A percentile compares a stretch with the other conserved stretches of the same genome.
Conservation (phyloP, 75 land plant species). For the Pinus albicaulis region DNA sequence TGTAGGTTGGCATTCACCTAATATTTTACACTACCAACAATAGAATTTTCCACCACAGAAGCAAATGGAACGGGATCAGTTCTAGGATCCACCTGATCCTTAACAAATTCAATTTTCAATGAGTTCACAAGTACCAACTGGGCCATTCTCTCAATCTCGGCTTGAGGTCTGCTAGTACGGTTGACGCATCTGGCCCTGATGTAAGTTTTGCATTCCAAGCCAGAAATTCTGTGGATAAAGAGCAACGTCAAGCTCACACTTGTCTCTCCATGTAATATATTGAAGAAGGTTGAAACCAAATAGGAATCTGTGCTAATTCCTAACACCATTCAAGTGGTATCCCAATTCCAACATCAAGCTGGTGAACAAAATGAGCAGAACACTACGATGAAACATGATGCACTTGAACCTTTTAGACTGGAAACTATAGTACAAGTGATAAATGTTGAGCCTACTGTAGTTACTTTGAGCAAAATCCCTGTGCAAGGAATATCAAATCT, state of each 20-base stretch:
- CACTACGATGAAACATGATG: not conserved
- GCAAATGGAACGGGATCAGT: no score
- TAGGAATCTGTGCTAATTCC: constrained; percentile 9
- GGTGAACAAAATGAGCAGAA: not conserved
- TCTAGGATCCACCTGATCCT: no score
- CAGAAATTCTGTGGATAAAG: constrained; percentile 14
- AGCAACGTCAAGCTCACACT: constrained; percentile 42
- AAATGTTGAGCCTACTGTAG: constrained; percentile 26
- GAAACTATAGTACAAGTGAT: constrained; percentile 16
- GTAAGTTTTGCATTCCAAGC: constrained; percentile 15
- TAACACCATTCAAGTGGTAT: not conserved
- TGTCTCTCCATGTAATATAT: constrained; percentile 18
- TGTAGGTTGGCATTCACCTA: constrained; percentile 6
- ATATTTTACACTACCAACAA: not conserved
- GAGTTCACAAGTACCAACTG: no score
- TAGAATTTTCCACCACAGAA: no score
- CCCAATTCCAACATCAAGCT: constrained; percentile 12
- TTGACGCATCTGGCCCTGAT: constrained; percentile 14
- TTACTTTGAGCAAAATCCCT: constrained; percentile 23
- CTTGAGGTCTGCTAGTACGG: constrained; percentile 20
- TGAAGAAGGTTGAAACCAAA: not conserved
- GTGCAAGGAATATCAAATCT: no score
- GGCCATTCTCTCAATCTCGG: not conserved
- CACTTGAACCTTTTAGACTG: constrained; percentile 2
- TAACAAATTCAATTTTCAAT: no score